Evolutionary conservation across 2,329 filamentous ascomycete species (phyloP).

Genomic region (Metarhizium robertsii): DNA sequence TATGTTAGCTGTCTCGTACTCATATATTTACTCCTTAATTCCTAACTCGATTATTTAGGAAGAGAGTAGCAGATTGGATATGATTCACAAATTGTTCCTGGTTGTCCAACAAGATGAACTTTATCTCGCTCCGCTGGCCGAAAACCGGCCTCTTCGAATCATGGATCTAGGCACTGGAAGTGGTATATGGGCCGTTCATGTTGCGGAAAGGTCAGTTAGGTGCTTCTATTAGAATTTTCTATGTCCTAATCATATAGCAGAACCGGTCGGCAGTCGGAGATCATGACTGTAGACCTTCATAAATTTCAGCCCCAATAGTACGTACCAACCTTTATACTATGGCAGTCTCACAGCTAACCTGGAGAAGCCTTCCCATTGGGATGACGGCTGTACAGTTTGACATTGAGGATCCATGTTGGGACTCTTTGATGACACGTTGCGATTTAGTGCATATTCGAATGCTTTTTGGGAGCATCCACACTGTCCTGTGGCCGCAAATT

Average conservation of each 20-base stretch:
- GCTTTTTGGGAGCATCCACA: slow-evolving; percentile 66
- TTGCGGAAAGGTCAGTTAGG: slow-evolving; percentile 51
- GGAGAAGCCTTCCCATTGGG: slow-evolving; percentile 59
- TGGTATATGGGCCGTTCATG: slow-evolving; percentile 84
- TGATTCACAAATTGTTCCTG: slow-evolving; percentile 69
- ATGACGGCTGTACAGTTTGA: slow-evolving; percentile 50
- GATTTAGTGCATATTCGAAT: slow-evolving; percentile 79
- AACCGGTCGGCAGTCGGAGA: slow-evolving; percentile 7
- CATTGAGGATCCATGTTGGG: slow-evolving; percentile 64
- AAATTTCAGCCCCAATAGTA: slow-evolving; percentile 30
- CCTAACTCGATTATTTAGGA: slow-evolving; percentile 31
- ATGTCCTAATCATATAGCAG: not conserved
- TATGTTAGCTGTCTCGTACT: slow-evolving; percentile 24
- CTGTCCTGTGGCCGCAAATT: slow-evolving; percentile 56
- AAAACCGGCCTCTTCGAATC: slow-evolving; percentile 26
- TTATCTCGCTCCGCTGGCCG: slow-evolving; percentile 10
- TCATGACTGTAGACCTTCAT: slow-evolving; percentile 31
- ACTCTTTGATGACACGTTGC: slow-evolving; percentile 39
- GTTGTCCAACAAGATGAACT: slow-evolving; percentile 45
- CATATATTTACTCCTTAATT: not conserved
- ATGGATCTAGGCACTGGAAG: slow-evolving; percentile 75
- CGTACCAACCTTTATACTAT: slow-evolving; percentile 6
- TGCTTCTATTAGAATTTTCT: not conserved
- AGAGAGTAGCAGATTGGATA: slow-evolving; percentile 71
- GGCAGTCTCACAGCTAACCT: slow-evolving; percentile 8